Base-by-base conservation (phyloP, 768 basidiomycete genomes). In the Floccularia luteovirens region DNA sequence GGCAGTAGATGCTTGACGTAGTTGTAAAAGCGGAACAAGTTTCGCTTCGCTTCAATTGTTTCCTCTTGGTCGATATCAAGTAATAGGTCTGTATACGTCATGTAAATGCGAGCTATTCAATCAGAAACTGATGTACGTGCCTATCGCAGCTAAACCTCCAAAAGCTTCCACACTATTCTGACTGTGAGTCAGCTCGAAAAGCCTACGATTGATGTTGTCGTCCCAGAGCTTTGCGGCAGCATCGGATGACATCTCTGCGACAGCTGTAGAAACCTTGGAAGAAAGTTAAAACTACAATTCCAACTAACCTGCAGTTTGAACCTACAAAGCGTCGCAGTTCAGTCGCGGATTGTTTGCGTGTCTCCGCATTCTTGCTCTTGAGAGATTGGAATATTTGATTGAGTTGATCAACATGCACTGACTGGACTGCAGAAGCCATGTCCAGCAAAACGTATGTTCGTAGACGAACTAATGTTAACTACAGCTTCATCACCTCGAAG, bases 1-100 rank as follows among this genome's bases (percentile, higher is more conserved):
- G 90, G 90, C 14, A 96, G 72, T n/a, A 94, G 74, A 30, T 87
- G 79, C 56, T 91, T 90, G 60, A 96, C 83, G 63, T 96, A 93
- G 62, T 90, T 89, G 66, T 84, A 90, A 57, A 93, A 82, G 37
- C 88, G 78, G 60, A 86, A 91, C 27, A 88, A 75, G 48, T 85
- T 81, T 28, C 79, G 69, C 52, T 82, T 86, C 31, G 83, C 82
- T 57, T 90, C 85, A 36, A 88, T 77, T 6, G 78, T 79, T 58
- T 88, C 87, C 60, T 89, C 88, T 24, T 76, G 75, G 28, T 86
- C 83, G 34, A 79, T 74, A 36, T 81, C 79, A 33, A 92, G 69
- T 5, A 93, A 72, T 52, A 83, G 73, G 54, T 90, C 90, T 72
- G 45, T 23, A 24, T 33, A 25, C 33, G 17, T 39, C 38, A 20